Conservation (phyloP, 2,329 filamentous ascomycete genomes). For the Xylaria multiplex region DNA sequence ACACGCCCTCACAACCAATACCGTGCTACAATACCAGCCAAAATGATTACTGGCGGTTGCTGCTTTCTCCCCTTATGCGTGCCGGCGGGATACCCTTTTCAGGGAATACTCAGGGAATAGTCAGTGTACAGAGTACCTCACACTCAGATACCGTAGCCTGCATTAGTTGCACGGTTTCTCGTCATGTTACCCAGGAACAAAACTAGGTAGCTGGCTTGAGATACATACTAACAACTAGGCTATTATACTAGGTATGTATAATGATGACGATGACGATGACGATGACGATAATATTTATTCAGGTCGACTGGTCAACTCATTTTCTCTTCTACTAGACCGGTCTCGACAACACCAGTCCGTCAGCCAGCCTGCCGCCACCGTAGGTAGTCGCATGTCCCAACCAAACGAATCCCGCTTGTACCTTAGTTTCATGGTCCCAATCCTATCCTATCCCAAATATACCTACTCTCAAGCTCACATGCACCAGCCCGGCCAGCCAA, state of each 20-base stretch:
- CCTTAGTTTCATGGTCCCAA: too few relatives aligned
- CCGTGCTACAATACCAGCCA: background rate
- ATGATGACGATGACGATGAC: background rate
- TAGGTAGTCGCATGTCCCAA: too few relatives aligned
- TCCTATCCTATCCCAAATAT: too few relatives aligned
- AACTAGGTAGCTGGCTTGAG: constrained; percentile 3
- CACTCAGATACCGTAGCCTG: constrained; percentile 35
- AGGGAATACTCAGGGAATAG: constrained; percentile 19
- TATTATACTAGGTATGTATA: background rate
- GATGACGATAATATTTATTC: constrained; percentile 29
- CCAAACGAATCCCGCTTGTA: too few relatives aligned
- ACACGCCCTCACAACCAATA: constrained; percentile 25
- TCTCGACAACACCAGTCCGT: too few relatives aligned
- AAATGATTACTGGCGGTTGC: constrained; percentile 28
- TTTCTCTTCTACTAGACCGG: too few relatives aligned
- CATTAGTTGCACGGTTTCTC: constrained; percentile 34
- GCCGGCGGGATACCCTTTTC: constrained; percentile 45
- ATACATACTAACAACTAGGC: background rate
- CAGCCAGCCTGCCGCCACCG: too few relatives aligned
- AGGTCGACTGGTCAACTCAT: background rate
- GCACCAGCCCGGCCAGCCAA: background rate
- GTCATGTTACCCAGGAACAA: constrained; percentile 39
- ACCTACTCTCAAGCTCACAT: background rate
- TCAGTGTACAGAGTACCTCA: background rate
- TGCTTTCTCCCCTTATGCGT: constrained; percentile 33